Conservation (phyloP, 2,329 filamentous ascomycete species). For the Thyridium curvatum region DNA sequence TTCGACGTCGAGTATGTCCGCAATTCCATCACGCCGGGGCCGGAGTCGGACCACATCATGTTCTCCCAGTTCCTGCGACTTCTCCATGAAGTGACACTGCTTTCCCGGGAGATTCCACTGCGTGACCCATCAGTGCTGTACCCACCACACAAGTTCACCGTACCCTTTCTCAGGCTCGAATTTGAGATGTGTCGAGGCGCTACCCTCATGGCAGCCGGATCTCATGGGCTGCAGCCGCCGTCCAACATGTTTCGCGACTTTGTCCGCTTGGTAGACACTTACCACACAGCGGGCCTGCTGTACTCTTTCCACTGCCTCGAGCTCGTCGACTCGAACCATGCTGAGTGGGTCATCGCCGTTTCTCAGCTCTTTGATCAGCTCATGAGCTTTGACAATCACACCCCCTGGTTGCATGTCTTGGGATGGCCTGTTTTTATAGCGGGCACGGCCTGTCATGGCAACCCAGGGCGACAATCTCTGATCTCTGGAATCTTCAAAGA, state of each 20-base stretch:
- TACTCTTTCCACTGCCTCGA: slow-evolving; percentile 19
- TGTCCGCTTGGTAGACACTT: slow-evolving; percentile 18
- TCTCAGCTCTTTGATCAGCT: no score
- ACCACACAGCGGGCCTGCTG: slow-evolving; percentile 19
- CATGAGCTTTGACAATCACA: no score
- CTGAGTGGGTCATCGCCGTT: slow-evolving; percentile 2
- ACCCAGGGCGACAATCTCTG: no score
- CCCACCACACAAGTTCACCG: neutral
- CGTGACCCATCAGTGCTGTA: no score
- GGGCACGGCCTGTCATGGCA: no score
- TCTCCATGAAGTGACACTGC: slow-evolving; percentile 12
- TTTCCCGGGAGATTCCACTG: no score
- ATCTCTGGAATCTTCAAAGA: no score
- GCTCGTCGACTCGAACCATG: slow-evolving; percentile 5
- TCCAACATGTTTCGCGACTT: slow-evolving; percentile 14
- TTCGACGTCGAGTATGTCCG: slow-evolving; percentile 9
- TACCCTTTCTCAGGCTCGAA: slow-evolving; percentile 5
- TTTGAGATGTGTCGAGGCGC: slow-evolving; percentile 19
- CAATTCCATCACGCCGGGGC: neutral
- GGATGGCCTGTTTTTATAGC: no score
- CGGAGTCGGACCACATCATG: slow-evolving; percentile 12
- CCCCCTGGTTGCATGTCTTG: no score
- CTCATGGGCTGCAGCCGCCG: slow-evolving; percentile 10
- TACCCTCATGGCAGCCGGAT: slow-evolving; percentile 18
- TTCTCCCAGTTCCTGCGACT: slow-evolving; percentile 18